These are phyloP conservation scores for Bromus sterilis DNA, from an alignment of 176 grass and related monocot genomes.

Conservation along the genomic window DNA sequence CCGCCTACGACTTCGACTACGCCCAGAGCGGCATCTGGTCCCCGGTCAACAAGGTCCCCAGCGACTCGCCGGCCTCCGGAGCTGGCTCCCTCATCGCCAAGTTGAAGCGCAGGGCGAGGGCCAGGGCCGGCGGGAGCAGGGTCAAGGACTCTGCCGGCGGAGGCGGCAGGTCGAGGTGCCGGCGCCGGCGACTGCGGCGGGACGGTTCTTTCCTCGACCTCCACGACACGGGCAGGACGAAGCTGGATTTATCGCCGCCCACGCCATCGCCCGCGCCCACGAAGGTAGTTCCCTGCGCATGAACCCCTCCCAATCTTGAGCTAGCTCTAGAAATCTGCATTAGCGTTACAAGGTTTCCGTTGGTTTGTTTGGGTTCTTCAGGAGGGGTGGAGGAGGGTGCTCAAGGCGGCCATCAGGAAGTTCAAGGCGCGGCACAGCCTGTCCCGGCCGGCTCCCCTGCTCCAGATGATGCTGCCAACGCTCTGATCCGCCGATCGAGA, in stretches of 20 bases:
- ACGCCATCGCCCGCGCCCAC: constrained; percentile 10
- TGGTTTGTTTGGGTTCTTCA: constrained; percentile 2
- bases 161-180: constrained; percentile 20
- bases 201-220: constrained; percentile 35
- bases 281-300: constrained; percentile 26
- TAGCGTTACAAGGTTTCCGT: background rate
- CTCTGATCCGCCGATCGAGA: background rate
- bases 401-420: constrained; percentile 52
- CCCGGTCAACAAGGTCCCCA: constrained; percentile 59
- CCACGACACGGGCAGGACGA: constrained; percentile 16
- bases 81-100: constrained; percentile 32
- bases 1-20: constrained; percentile 92
- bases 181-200: constrained; percentile 20
- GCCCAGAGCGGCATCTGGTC: constrained; percentile 96
- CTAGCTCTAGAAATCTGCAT: background rate
- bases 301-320: background rate
- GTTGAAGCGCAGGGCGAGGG: constrained; percentile 28
- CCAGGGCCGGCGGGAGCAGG: constrained; percentile 22
- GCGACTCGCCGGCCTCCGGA: background rate
- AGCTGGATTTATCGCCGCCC: constrained; percentile 32
- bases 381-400: constrained; percentile 45
- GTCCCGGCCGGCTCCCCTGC: constrained; percentile 26
- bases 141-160: background rate
- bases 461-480: constrained; percentile 45
- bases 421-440: constrained; percentile 58